Evolutionary conservation across 345 rosid genomes (phyloP).

Genomic region (Abelmoschus esculentus): DNA sequence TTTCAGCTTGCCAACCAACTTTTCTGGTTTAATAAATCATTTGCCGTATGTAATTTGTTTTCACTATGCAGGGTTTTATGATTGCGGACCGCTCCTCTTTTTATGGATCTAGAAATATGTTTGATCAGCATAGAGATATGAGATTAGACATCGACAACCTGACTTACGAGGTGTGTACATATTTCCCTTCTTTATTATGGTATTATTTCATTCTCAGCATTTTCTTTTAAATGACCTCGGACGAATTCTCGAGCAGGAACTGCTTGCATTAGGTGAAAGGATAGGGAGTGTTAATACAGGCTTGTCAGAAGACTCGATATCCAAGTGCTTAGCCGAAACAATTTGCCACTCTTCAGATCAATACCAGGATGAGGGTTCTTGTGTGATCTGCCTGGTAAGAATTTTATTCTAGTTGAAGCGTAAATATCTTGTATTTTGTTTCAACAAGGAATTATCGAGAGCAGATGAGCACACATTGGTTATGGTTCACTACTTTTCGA

Average conservation of each 20-base stretch:
- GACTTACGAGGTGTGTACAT: slow-evolving; percentile 63
- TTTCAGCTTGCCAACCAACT: background rate
- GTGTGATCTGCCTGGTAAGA: slow-evolving; percentile 86
- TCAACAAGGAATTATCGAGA: background rate
- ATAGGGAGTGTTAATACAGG: slow-evolving; percentile 84
- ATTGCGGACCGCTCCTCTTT: slow-evolving; percentile 41
- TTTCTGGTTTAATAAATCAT: background rate
- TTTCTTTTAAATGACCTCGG: slow-evolving; percentile 2
- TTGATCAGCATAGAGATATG: slow-evolving; percentile 79
- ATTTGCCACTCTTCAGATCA: slow-evolving; percentile 29
- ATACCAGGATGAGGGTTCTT: slow-evolving; percentile 42
- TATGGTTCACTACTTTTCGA: background rate
- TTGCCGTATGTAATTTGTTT: slow-evolving; percentile 2
- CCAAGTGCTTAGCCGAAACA: slow-evolving; percentile 49
- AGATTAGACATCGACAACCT: slow-evolving; percentile 79
- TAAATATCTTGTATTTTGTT: background rate
- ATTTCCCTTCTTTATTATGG: background rate
- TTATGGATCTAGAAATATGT: slow-evolving; percentile 44
- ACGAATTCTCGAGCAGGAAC: slow-evolving; percentile 44
- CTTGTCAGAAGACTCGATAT: slow-evolving; percentile 47
- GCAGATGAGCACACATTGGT: no score
- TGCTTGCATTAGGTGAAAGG: slow-evolving; percentile 82
- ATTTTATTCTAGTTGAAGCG: background rate
- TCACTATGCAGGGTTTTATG: slow-evolving; percentile 48
- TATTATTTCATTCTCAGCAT: background rate